A percentile compares a stretch with the other conserved stretches of the same genome.
Conservation (phyloP, 495 filamentous ascomycete species). For the Saxophila tyrrhenica region DNA sequence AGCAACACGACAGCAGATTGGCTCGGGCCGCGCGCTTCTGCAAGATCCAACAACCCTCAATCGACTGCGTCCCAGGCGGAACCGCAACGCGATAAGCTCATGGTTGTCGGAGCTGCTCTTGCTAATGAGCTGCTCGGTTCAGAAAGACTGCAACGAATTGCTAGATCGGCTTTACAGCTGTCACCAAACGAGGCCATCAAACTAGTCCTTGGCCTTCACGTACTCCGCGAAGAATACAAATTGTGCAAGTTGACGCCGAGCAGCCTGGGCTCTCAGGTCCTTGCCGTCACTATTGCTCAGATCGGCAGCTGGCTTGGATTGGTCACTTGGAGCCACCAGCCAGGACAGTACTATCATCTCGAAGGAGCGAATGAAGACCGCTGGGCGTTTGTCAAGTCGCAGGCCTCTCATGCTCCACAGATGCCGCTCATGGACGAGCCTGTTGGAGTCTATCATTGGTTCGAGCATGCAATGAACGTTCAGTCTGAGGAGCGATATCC, state of each 20-base stretch:
- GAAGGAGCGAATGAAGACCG: constrained; percentile 51
- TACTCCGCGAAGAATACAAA: constrained; percentile 80
- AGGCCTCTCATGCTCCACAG: background rate
- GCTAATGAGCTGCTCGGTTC: constrained; percentile 2
- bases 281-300: constrained; percentile 66
- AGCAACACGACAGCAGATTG: background rate
- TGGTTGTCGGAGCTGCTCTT: constrained; percentile 3
- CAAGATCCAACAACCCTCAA: background rate
- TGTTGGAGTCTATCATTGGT: constrained; percentile 46
- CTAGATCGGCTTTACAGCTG: background rate
- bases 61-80: background rate
- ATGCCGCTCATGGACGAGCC: constrained; percentile 13
- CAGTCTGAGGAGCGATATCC: constrained; percentile 6
- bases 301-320: constrained; percentile 78
- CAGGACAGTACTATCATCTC: constrained; percentile 53
- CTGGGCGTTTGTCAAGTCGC: constrained; percentile 51
- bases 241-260: constrained; percentile 54
- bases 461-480: constrained; percentile 37
- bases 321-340: constrained; percentile 50
- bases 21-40: background rate
- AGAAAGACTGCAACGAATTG: background rate
- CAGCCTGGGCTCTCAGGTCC: constrained; percentile 37
- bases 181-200: constrained; percentile 20
- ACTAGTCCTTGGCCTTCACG: constrained; percentile 66
- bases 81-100: constrained; percentile 6